Percentiles rank a stretch among this genome's conserved stretches.
Evolutionary conservation across 2,329 filamentous ascomycete genomes (phyloP).

Genomic region (Phyllosticta citrichinensis): DNA sequence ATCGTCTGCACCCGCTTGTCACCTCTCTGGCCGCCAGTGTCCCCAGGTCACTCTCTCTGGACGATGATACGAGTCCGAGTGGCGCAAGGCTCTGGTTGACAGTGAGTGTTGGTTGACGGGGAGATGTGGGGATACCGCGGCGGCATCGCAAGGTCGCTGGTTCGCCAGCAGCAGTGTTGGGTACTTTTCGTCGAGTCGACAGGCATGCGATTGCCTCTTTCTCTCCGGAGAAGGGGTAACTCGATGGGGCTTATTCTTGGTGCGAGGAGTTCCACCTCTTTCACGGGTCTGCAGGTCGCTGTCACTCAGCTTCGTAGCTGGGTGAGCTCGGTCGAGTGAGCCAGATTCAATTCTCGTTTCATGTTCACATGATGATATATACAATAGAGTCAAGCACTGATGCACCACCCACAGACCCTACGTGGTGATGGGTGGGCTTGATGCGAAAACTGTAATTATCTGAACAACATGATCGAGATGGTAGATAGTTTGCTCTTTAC

Average conservation of each 20-base stretch:
- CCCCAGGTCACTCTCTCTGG: conserved; percentile 5
- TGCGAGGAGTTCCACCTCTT: conserved; percentile 64
- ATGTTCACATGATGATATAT: conserved; percentile 78
- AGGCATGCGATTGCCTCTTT: conserved; percentile 93
- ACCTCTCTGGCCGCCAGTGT: neutral
- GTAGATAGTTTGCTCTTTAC: neutral
- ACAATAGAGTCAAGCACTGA: conserved; percentile 99
- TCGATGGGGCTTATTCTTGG: conserved; percentile 99
- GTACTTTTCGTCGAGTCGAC: conserved; percentile 84
- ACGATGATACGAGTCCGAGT: conserved; percentile 15
- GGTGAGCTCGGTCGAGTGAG: conserved; percentile 58
- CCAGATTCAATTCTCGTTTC: conserved; percentile 41
- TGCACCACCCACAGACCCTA: conserved; percentile 37
- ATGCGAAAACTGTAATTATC: conserved; percentile 27
- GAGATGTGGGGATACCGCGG: conserved; percentile 22
- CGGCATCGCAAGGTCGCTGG: conserved; percentile 11
- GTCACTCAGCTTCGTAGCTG: conserved; percentile 13
- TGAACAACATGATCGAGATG: conserved; percentile 31
- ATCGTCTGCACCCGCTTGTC: conserved; percentile 38
- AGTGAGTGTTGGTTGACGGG: conserved; percentile 13
- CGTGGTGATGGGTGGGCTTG: conserved; percentile 28
- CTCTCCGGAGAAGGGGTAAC: conserved; percentile 56
- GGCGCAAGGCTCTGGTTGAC: conserved; percentile 13
- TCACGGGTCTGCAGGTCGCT: conserved; percentile 36
- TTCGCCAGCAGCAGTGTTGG: conserved; percentile 24